Evolutionary conservation across 2,329 filamentous ascomycete genomes (phyloP), one percentile per base, ranked within the genome.

Genomic region (Cladophialophora exuberans): DNA sequence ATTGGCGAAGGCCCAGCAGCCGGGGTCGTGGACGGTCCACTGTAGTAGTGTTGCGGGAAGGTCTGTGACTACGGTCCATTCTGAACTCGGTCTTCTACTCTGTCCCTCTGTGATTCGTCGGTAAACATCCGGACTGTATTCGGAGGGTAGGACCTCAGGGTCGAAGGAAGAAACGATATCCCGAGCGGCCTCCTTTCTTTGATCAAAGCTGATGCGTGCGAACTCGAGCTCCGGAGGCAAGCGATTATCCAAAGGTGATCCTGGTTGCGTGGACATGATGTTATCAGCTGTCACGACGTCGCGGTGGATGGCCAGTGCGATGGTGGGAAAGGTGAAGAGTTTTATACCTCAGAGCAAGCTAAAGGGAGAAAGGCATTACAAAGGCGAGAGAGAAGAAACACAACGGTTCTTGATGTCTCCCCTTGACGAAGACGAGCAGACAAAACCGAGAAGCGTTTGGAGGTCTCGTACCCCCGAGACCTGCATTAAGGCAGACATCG

Each of bases 101-200:
- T 39, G 36, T 39, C 18, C 36, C 13, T 39, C 15, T 17, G 36
- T 39, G 4, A 39, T 39, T 10, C 36, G 18, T 9, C 9, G 9
- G 36, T 17, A 39, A 20, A 39, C 15, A 20, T 39, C 13, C 18
- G 36, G 15, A 39, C 36, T 10, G 15, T 15, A 39, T 17, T 39
- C 36, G 9, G 36, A 39, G 10, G 36, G 36, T 9, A 39, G 36
- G 15, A 11, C 36, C 13, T 39, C 10, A 10, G 10, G 10, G 18
- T 39, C 36, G 36, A 39, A 39, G 36, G 36, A 39, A 10, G 36
- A 39, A n/a, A 39, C 10, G 4, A 39, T 39, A 39, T 39, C 36
- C 15, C 36, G 36, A 20, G 18, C 36, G 10, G 9, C 36, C 18
- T 9, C 2, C 36, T 39, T 39, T 39, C 36, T 39, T 20, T 39